phyloP scores from a whole-genome alignment of 2,329 filamentous ascomycete genomes.

The Hypoxylon sp. region DNA sequence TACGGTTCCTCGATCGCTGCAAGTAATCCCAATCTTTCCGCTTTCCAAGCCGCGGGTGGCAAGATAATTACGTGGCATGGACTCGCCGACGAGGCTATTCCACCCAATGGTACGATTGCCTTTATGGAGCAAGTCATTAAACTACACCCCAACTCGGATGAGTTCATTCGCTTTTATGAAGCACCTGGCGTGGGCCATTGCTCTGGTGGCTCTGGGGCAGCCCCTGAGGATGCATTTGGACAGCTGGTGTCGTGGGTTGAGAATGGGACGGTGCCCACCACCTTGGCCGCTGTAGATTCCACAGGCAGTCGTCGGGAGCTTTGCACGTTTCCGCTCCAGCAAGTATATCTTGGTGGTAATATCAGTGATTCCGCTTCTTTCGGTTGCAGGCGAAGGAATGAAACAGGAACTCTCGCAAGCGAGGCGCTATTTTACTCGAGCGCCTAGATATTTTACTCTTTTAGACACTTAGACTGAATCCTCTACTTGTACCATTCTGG shows the following conservation, averaged over 20 bases:
- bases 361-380: no score
- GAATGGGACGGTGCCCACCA: constrained; percentile 28
- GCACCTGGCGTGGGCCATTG: constrained; percentile 36
- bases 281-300: no score
- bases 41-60: constrained; percentile 34
- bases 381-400: no score
- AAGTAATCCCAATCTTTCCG: constrained; percentile 32
- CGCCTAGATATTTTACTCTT: no score
- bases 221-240: constrained; percentile 29
- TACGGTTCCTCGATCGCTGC: constrained; percentile 10
- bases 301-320: no score
- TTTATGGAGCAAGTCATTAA: constrained; percentile 28
- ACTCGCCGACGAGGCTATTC: constrained; percentile 37
- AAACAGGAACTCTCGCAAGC: no score
- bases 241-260: constrained; percentile 33
- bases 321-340: no score
- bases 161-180: constrained; percentile 34
- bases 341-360: no score
- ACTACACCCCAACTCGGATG: no score
- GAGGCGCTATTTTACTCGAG: no score
- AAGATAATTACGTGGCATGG: constrained; percentile 56
- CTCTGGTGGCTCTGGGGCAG: constrained; percentile 22
- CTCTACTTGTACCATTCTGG: no score
- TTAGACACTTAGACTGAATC: no score
- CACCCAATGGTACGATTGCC: constrained; percentile 25